These are phyloP conservation scores for Tremella yokohamensis DNA, from an alignment of 768 basidiomycete genomes.

Conservation along the genomic window DNA sequence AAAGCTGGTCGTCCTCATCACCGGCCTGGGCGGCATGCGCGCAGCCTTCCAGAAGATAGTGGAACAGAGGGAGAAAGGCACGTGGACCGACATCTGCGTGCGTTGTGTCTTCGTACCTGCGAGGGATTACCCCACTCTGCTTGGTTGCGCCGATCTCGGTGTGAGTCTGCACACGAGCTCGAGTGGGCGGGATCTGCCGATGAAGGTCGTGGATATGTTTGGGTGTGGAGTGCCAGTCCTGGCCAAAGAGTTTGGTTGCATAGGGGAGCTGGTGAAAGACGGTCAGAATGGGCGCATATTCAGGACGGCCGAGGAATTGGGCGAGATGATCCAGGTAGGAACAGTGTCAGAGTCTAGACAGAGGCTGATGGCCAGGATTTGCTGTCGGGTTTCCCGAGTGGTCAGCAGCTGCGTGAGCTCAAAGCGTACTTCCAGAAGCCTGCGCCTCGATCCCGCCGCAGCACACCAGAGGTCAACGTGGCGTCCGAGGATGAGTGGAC, in stretches of 20 bases:
- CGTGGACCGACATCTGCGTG: constrained; percentile 57
- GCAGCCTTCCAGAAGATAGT: constrained; percentile 71
- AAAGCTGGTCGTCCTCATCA: constrained; percentile 75
- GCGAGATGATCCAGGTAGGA: constrained; percentile 59
- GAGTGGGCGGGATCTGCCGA: constrained; percentile 85
- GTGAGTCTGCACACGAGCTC: constrained; percentile 87
- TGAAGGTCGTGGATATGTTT: constrained; percentile 99
- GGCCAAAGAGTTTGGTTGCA: constrained; percentile 76
- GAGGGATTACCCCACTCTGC: constrained; percentile 79
- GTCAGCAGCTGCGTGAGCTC: constrained; percentile 57
- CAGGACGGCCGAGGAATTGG: constrained; percentile 63
- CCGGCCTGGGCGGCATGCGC: constrained; percentile 81
- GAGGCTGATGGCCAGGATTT: constrained; percentile 55
- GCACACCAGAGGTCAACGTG: constrained; percentile 11
- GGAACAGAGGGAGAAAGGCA: constrained; percentile 56
- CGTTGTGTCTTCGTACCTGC: constrained; percentile 76
- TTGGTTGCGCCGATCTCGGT: constrained; percentile 89
- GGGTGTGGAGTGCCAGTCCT: constrained; percentile 93
- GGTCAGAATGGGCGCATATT: constrained; percentile 82
- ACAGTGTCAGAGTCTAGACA: background rate
- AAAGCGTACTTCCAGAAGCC: constrained; percentile 55
- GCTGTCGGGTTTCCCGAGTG: constrained; percentile 62
- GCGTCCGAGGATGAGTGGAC: constrained; percentile 59
- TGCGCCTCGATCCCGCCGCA: constrained; percentile 9
- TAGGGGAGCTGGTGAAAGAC: constrained; percentile 80